A percentile compares a stretch with the other conserved stretches of the same genome.
These are phyloP conservation scores for Psilocybe cyanescens DNA, from an alignment of 768 basidiomycete species.

Conservation along the genomic window DNA sequence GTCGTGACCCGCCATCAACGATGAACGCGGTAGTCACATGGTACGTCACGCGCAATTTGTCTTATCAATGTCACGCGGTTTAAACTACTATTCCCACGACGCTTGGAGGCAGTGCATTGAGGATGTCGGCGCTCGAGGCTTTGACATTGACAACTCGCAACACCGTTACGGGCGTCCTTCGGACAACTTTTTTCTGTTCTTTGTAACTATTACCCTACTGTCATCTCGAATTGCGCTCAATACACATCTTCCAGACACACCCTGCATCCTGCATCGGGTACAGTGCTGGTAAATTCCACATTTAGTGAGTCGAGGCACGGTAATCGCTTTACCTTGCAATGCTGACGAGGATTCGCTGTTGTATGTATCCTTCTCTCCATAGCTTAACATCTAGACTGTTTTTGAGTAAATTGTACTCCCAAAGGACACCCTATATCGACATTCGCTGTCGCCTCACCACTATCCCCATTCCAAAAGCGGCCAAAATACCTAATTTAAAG, in stretches of 20 bases:
- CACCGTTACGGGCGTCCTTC: neutral
- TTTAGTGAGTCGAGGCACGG: neutral
- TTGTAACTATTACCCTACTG: neutral
- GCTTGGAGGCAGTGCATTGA: neutral
- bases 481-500: neutral
- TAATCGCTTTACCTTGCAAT: too few species aligned
- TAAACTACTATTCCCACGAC: neutral
- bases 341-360: neutral
- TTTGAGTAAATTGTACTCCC: too few species aligned
- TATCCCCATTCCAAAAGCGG: too few species aligned
- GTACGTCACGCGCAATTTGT: neutral
- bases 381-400: too few species aligned
- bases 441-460: too few species aligned
- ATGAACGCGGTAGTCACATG: conserved; percentile 6
- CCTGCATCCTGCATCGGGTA: neutral
- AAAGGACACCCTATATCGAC: too few species aligned
- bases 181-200: too few species aligned
- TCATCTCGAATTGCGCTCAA: neutral
- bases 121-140: neutral
- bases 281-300: neutral
- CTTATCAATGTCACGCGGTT: neutral
- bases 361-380: too few species aligned
- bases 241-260: neutral
- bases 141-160: too few species aligned
- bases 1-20: neutral